phyloP scores from a whole-genome alignment of 257 asterid genomes.

The Solanum dulcamara region DNA sequence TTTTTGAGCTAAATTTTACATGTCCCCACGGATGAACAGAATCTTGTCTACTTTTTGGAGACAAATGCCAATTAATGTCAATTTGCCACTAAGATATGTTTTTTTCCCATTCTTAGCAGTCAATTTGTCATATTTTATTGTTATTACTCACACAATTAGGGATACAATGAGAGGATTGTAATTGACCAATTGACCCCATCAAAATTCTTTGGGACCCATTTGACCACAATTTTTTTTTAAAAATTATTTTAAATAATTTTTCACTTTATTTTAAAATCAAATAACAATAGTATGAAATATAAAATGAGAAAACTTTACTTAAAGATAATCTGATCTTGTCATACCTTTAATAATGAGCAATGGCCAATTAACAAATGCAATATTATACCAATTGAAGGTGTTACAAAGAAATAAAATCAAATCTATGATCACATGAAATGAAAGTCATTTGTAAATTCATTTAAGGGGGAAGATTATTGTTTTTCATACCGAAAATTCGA shows the following conservation, averaged over 20 bases:
- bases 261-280: not conserved
- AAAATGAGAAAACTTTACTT: not conserved
- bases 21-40: not conserved
- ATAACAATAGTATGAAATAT: not conserved
- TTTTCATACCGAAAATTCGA: not conserved
- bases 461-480: not conserved
- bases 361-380: not conserved
- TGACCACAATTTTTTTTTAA: not conserved
- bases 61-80: not conserved
- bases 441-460: not conserved
- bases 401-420: not conserved
- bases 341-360: not conserved
- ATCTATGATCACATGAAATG: not conserved
- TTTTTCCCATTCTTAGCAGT: not conserved
- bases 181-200: not conserved
- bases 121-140: not conserved
- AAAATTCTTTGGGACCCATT: not conserved
- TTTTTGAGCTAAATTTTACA: not conserved
- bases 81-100: not conserved
- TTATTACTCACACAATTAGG: not conserved
- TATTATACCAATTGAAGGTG: not conserved
- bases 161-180: not conserved
- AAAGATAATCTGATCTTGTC: not conserved
- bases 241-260: not conserved
- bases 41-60: not conserved